A percentile compares a stretch with the other conserved stretches of the same genome.
phyloP scores from a whole-genome alignment of 768 basidiomycete species.

The Coprinopsis cinerea region DNA sequence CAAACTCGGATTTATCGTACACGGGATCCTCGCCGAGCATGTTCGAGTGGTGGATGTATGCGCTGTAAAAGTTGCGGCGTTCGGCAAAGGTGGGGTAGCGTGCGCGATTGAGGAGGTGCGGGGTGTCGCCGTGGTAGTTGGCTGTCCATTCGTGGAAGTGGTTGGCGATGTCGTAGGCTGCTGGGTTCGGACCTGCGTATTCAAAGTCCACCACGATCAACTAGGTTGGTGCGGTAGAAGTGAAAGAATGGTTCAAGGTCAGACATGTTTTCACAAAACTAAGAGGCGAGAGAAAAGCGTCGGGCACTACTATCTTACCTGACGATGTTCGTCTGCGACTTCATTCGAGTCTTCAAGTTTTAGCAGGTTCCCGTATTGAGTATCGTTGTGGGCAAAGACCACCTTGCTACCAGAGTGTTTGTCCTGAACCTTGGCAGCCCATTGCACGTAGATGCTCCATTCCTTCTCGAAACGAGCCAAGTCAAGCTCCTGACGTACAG shows the following conservation, averaged over 20 bases:
- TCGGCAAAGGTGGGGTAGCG: slow-evolving; percentile 70
- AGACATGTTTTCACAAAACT: slow-evolving; percentile 1
- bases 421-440: slow-evolving; percentile 60
- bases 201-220: slow-evolving; percentile 98
- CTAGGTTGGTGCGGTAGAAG: slow-evolving; percentile 30
- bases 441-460: slow-evolving; percentile 66
- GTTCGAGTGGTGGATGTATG: slow-evolving; percentile 63
- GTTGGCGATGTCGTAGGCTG: slow-evolving; percentile 94
- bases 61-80: slow-evolving; percentile 76
- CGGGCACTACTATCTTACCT: slow-evolving; percentile 60
- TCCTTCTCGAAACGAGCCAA: slow-evolving; percentile 55
- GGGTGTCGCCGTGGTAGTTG: slow-evolving; percentile 70
- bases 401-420: slow-evolving; percentile 53
- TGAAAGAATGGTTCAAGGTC: not conserved
- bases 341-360: slow-evolving; percentile 53
- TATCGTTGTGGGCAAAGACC: slow-evolving; percentile 90
- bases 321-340: slow-evolving; percentile 66
- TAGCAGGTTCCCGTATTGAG: slow-evolving; percentile 92
- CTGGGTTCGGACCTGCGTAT: slow-evolving; percentile 89
- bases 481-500: slow-evolving; percentile 50
- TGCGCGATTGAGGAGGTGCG: slow-evolving; percentile 57
- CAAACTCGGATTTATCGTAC: slow-evolving; percentile 28
- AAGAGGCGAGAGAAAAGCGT: not conserved
- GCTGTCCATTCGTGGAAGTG: slow-evolving; percentile 98
- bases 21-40: slow-evolving; percentile 25